phyloP scores from a whole-genome alignment of 2,329 filamentous ascomycete genomes.

The Torrubiellomyces zombiae region DNA sequence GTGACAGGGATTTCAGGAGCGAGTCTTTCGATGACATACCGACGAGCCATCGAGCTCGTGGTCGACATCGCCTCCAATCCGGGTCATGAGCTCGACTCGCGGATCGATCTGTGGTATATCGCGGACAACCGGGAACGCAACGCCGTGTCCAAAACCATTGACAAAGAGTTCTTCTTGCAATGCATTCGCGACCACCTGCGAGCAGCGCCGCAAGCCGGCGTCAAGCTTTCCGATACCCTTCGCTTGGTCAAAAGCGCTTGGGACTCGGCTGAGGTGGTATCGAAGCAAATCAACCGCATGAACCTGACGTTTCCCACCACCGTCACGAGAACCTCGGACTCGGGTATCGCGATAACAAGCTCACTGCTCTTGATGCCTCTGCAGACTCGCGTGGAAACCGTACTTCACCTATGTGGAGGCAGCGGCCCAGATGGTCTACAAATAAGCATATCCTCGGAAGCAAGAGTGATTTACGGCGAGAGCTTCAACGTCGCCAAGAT shows the following conservation, averaged over 20 bases:
- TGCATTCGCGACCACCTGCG: conserved; percentile 53
- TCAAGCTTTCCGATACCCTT: conserved; percentile 40
- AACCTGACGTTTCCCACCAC: conserved; percentile 48
- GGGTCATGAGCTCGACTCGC: conserved; percentile 25
- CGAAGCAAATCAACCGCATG: conserved; percentile 43
- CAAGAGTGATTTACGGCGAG: conserved; percentile 59
- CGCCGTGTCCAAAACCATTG: conserved; percentile 38
- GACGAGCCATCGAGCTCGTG: conserved; percentile 53
- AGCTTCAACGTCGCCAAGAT: conserved; percentile 61
- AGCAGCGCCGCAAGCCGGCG: conserved; percentile 39
- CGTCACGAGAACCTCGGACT: conserved; percentile 46
- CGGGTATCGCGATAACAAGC: conserved; percentile 42
- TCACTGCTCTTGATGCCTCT: conserved; percentile 47
- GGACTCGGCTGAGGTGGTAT: conserved; percentile 44
- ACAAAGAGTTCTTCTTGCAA: conserved; percentile 61
- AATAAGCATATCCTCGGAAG: conserved; percentile 35
- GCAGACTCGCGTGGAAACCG: conserved; percentile 51
- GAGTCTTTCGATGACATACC: conserved; percentile 57
- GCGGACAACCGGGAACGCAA: conserved; percentile 38
- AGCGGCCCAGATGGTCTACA: conserved; percentile 32
- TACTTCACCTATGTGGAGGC: conserved; percentile 35
- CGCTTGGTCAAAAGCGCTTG: conserved; percentile 43
- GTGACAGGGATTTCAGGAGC: conserved; percentile 47
- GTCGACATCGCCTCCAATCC: conserved; percentile 52
- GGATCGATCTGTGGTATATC: conserved; percentile 56